Evolutionary conservation across 1,284 basidiomycete genomes (phyloP), one percentile per base, ranked within the genome.

Genomic region (Tetrapyrgos nigripes): DNA sequence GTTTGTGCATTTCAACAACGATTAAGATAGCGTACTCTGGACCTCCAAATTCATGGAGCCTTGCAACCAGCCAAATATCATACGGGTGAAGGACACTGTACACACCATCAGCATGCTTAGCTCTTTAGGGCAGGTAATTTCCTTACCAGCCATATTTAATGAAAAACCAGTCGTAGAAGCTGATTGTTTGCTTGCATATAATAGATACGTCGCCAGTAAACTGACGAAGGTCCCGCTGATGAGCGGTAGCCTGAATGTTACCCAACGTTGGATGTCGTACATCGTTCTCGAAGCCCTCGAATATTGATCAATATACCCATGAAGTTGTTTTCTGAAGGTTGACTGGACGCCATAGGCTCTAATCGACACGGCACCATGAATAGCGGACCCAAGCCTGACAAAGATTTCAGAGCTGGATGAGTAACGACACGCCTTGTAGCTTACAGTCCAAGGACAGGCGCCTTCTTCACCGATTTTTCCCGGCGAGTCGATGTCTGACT

Each of bases 401-500:
- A 33, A 33, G 31, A 14, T 33, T 33, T 8, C 31, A 33, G 9
- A 33, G 31, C 14, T 33, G 14, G 31, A 55, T 13, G 9, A 8
- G 9, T 33, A 17, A 53, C 31, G 60, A 43, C 8, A 14, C 31
- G 28, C 26, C 55, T 24, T 52, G 43, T 28, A 50, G 19, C 37
- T 9, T 17, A 40, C 37, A 17, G 37, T 17, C 37, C 86, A 57
- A 90, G 79, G 3, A 92, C 82, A 0, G 89, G 89, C 5, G 85
- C 79, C 60, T 80, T 82, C n/a, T 17, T 83, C 69, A 89, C 90
- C 44, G 83, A 86, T 87, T 87, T 87, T 68, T 90, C 86, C 17
- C 87, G 81, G 67, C 92, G 93, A 48, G 92, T 88, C 11, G 86
- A 85, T 31, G 93, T 76, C 69, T 93, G 91, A 19, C 86, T 86